These are phyloP conservation scores for Iberis amara DNA, from an alignment of 441 rosid genomes.

Conservation along the genomic window DNA sequence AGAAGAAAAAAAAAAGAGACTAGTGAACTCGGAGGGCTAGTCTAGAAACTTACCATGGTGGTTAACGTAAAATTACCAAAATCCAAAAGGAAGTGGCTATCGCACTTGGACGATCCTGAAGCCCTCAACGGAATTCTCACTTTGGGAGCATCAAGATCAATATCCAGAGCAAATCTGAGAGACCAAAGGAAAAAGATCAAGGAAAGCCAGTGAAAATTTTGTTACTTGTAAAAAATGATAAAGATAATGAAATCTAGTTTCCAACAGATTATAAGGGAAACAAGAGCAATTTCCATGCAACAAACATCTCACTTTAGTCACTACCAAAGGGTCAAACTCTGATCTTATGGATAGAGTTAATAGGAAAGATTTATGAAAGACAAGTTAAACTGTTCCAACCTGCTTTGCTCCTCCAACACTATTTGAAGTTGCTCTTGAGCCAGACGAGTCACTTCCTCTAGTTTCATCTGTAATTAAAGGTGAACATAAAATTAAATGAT, in stretches of 20 bases:
- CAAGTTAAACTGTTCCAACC: slow-evolving; percentile 38
- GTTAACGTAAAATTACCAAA: slow-evolving; percentile 93
- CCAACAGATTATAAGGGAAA: neutral
- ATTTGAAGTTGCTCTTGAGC: slow-evolving; percentile 97
- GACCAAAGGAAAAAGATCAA: slow-evolving; percentile 26
- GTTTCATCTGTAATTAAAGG: slow-evolving; percentile 54
- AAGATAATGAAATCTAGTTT: slow-evolving; percentile 2
- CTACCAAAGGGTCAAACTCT: slow-evolving; percentile 20
- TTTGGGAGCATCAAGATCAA: slow-evolving; percentile 99
- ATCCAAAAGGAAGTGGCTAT: slow-evolving; percentile 86
- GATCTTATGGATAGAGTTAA: slow-evolving; percentile 5
- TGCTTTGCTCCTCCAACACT: slow-evolving; percentile 95
- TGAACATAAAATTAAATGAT: neutral
- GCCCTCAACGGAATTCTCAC: slow-evolving; percentile 84
- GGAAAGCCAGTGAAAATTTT: slow-evolving; percentile 6
- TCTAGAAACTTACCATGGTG: slow-evolving; percentile 56
- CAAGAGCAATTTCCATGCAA: slow-evolving; percentile 11
- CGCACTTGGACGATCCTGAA: slow-evolving; percentile 54
- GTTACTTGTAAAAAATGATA: slow-evolving; percentile 6
- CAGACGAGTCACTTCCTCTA: slow-evolving; percentile 94
- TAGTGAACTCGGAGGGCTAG: slow-evolving; percentile 21
- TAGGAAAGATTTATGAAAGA: neutral
- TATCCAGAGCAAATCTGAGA: slow-evolving; percentile 93
- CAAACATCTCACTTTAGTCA: slow-evolving; percentile 10
- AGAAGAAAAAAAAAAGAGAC: slow-evolving; percentile 22